Percentiles rank a stretch among this genome's conserved stretches.
phyloP scores from a whole-genome alignment of 2,329 filamentous ascomycete genomes.

The Drechslerella dactyloides region DNA sequence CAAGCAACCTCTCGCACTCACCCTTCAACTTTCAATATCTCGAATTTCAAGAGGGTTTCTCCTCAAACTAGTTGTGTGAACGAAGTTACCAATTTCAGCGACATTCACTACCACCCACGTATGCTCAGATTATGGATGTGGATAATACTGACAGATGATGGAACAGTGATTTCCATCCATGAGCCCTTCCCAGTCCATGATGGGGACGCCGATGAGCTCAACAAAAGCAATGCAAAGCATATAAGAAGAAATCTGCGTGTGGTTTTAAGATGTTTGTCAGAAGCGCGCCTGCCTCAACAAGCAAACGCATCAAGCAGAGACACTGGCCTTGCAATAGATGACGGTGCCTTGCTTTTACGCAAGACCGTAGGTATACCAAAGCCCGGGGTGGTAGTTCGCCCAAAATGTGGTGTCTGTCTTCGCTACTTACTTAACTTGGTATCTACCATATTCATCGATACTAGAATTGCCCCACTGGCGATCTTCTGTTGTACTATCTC shows the following conservation, averaged over 20 bases:
- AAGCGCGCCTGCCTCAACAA: slow-evolving; percentile 56
- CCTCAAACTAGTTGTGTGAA: background rate
- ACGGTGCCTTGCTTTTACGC: slow-evolving; percentile 55
- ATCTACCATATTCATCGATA: too few species aligned
- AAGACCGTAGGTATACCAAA: slow-evolving; percentile 51
- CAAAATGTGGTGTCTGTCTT: background rate
- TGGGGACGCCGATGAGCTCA: background rate
- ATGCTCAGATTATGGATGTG: slow-evolving; percentile 63
- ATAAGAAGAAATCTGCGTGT: slow-evolving; percentile 53
- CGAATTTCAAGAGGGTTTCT: too few species aligned
- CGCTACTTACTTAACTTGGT: too few species aligned
- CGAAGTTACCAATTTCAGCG: background rate
- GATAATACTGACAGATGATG: slow-evolving; percentile 57
- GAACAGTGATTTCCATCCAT: slow-evolving; percentile 62
- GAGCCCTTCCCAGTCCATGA: slow-evolving; percentile 55
- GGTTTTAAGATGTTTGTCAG: slow-evolving; percentile 52
- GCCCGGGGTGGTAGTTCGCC: background rate
- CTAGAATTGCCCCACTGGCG: slow-evolving; percentile 62
- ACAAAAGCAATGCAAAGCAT: slow-evolving; percentile 43
- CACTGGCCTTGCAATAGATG: slow-evolving; percentile 57
- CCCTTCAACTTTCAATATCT: too few species aligned
- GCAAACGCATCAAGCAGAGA: slow-evolving; percentile 63
- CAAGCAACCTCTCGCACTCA: too few species aligned
- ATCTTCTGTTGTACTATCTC: slow-evolving; percentile 69
- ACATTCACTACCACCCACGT: slow-evolving; percentile 54